phyloP scores from a whole-genome alignment of 2,329 filamentous ascomycete species.

The Tolypocladium pustulatum region DNA sequence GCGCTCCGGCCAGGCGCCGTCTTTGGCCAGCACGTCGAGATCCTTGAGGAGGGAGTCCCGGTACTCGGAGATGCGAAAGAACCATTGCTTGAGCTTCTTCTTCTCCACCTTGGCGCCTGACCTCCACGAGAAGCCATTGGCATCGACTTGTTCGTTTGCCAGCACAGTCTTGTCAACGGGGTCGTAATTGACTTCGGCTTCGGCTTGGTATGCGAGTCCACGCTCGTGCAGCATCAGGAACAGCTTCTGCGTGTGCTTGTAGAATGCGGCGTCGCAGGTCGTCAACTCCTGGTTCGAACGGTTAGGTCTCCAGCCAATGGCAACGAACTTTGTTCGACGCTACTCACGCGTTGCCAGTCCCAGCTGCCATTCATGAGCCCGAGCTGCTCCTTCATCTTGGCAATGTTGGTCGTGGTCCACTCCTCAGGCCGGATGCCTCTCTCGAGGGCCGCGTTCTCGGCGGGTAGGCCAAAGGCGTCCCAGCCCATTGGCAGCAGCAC shows the following conservation, averaged over 20 bases:
- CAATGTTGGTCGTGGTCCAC: constrained; percentile 76
- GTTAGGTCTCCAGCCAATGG: background rate
- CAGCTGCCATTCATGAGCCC: constrained; percentile 69
- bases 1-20: constrained; percentile 68
- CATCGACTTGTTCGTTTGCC: constrained; percentile 88
- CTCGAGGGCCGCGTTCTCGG: constrained; percentile 85
- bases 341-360: constrained; percentile 68
- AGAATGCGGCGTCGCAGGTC: constrained; percentile 77
- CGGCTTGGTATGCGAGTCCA: constrained; percentile 71
- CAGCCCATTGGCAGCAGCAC: constrained; percentile 88
- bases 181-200: constrained; percentile 83
- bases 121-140: constrained; percentile 75
- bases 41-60: constrained; percentile 63
- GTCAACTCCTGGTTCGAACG: constrained; percentile 55
- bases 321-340: too few species aligned
- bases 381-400: constrained; percentile 75
- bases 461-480: constrained; percentile 86
- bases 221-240: constrained; percentile 68
- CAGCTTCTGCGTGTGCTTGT: constrained; percentile 79
- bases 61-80: constrained; percentile 73
- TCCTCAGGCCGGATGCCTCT: constrained; percentile 63
- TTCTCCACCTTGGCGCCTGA: constrained; percentile 79
- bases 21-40: constrained; percentile 52
- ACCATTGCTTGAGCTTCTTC: constrained; percentile 76
- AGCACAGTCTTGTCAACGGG: constrained; percentile 82